Percentiles rank a stretch among this genome's conserved stretches.
These are phyloP conservation scores for Sporothrix curviconia DNA, from an alignment of 2,329 filamentous ascomycete species.

Conservation along the genomic window DNA sequence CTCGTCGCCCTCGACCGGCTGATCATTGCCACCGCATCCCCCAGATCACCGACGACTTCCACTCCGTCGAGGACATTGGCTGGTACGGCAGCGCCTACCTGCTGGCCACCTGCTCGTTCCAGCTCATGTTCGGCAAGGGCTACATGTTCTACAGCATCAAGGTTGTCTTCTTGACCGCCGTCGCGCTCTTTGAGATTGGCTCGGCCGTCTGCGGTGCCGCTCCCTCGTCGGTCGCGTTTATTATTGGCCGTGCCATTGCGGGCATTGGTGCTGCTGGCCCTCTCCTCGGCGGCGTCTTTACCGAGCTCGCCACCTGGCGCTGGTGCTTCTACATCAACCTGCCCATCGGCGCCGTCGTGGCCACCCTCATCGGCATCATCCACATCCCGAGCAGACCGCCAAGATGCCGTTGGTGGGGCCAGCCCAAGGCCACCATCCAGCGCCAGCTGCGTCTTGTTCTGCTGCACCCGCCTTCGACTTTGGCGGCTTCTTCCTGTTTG, in stretches of 20 bases:
- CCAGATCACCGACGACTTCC: conserved; percentile 20
- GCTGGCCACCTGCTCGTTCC: conserved; percentile 38
- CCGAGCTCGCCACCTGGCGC: conserved; percentile 35
- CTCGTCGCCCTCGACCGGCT: too few relatives aligned
- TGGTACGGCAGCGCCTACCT: conserved; percentile 22
- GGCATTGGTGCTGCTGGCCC: conserved; percentile 48
- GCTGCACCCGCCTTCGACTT: conserved; percentile 33
- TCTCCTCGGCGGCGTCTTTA: conserved; percentile 38
- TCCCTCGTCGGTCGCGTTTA: conserved; percentile 43
- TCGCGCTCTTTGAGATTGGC: conserved; percentile 49
- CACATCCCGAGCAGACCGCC: conserved; percentile 32
- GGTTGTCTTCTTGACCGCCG: conserved; percentile 34
- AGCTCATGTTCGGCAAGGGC: conserved; percentile 46
- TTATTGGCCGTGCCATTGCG: conserved; percentile 47
- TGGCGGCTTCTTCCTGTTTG: conserved; percentile 37
- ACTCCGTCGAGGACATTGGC: conserved; percentile 18
- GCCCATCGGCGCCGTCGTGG: conserved; percentile 34
- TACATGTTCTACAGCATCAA: conserved; percentile 39
- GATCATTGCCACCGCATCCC: too few relatives aligned
- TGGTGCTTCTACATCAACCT: conserved; percentile 47
- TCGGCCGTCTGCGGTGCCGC: conserved; percentile 47
- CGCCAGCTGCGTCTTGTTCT: too few relatives aligned
- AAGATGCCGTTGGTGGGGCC: too few relatives aligned
- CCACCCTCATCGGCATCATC: conserved; percentile 27
- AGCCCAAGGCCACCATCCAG: conserved; percentile 21